Conservation (phyloP, 2,329 filamentous ascomycete species). For the Phoma herbarum region DNA sequence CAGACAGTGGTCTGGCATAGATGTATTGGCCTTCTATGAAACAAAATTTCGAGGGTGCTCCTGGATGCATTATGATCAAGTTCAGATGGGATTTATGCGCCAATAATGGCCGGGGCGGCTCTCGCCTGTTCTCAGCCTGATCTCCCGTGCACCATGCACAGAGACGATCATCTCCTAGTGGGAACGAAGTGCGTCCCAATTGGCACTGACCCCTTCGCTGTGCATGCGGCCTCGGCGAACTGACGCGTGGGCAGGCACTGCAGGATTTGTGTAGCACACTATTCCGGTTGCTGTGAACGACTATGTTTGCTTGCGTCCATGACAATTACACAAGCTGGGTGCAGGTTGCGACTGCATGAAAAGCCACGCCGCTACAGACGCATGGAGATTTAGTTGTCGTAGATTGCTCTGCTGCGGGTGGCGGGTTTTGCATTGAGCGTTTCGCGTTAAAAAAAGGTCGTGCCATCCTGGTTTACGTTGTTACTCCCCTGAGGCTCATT, state of each 20-base stretch:
- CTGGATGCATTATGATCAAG: slow-evolving; percentile 11
- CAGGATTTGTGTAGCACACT: slow-evolving; percentile 4
- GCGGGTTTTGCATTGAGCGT: slow-evolving; percentile 23
- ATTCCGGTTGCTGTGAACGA: slow-evolving; percentile 14
- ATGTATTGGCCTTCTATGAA: slow-evolving; percentile 16
- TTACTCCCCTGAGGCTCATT: slow-evolving; percentile 19
- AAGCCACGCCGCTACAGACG: slow-evolving; percentile 8
- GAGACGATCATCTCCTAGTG: slow-evolving; percentile 29
- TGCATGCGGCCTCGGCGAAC: slow-evolving; percentile 23
- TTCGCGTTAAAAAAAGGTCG: slow-evolving; percentile 19
- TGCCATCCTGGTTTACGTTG: slow-evolving; percentile 18
- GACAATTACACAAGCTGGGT: slow-evolving; percentile 14
- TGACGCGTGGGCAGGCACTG: slow-evolving; percentile 11
- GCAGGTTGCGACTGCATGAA: slow-evolving; percentile 10
- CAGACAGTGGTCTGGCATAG: slow-evolving; percentile 12
- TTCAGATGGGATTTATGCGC: slow-evolving; percentile 27
- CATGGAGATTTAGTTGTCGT: slow-evolving; percentile 17
- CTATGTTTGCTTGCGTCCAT: slow-evolving; percentile 17
- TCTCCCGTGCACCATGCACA: slow-evolving; percentile 15
- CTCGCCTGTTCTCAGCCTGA: slow-evolving; percentile 16
- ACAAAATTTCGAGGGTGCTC: slow-evolving; percentile 27
- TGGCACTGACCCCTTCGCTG: slow-evolving; percentile 21
- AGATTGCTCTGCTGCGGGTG: slow-evolving; percentile 17
- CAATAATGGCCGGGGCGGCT: slow-evolving; percentile 8
- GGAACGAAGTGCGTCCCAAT: slow-evolving; percentile 19